Evolutionary conservation across 345 rosid genomes (phyloP), one percentile per base, ranked within the genome.

Genomic region (Zanthoxylum bungeanum): DNA sequence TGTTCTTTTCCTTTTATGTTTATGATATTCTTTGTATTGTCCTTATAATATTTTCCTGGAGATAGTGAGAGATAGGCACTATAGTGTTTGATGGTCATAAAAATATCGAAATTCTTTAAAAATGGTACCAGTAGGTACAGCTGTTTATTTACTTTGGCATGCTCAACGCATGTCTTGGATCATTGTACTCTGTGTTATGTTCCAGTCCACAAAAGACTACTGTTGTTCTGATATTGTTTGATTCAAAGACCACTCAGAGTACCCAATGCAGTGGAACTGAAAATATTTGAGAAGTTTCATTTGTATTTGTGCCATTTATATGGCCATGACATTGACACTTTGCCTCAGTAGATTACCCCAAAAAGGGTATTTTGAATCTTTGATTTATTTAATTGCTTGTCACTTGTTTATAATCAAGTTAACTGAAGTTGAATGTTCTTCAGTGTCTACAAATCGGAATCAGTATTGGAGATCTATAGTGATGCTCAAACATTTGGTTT

Each of bases 361-460:
- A 16, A 16, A 28, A 62, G 39, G 33, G 49, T 63, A 53, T 53
- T 9, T 73, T 5, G 36, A 31, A 9, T 19, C 44, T 9, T 73
- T 5, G 36, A 31, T 14, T 19, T 53, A n/a, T 36, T 27, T 52
- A 8, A 60, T 40, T 36, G 36, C 50, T 52, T 25, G 47, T 9
- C 56, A 53, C 66, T 40, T 37, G 44, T 46, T 24, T 17, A 39
- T 61, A 39, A 57, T 81, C 28, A 46, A 53, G 42, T 68, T 70
- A 51, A 74, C 66, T 70, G 34, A 59, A 59, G 11, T 63, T 81
- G 55, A 34, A 34, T 65, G 76, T 77, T 66, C 72, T 73, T 67
- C 89, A 93, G 97, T 81, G 80, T 82, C 67, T 79, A 82, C 87
- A 91, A 89, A 79, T 86, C 93, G 93, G 97, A 91, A 80, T 87